Percentiles rank a stretch among this genome's conserved stretches.
Evolutionary conservation across 192 early-diverging fungal species (phyloP).

Genomic region (Paraglomus brasilianum): DNA sequence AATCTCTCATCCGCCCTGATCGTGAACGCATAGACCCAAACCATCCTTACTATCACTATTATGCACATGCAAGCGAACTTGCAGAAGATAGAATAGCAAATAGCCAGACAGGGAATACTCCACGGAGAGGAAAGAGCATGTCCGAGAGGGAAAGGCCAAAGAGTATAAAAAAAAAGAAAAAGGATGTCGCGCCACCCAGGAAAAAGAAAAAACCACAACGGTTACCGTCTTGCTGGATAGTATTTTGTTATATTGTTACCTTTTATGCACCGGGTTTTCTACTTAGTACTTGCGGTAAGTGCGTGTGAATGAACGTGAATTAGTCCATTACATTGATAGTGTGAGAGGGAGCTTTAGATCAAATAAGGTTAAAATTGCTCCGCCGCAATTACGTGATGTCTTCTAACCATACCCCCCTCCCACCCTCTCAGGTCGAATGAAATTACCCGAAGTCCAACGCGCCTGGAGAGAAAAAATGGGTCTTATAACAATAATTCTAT

Average conservation of each 20-base stretch:
- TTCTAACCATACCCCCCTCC: slow-evolving; percentile 39
- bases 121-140: slow-evolving; percentile 41
- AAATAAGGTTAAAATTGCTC: no score
- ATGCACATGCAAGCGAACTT: slow-evolving; percentile 30
- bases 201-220: slow-evolving; percentile 10
- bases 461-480: slow-evolving; percentile 93
- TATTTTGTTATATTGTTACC: slow-evolving; percentile 1
- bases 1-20: slow-evolving; percentile 69
- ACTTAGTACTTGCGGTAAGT: slow-evolving; percentile 19
- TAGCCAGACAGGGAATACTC: slow-evolving; percentile 34
- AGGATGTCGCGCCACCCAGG: not conserved
- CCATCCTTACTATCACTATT: slow-evolving; percentile 52
- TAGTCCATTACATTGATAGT: slow-evolving; percentile 54
- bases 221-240: slow-evolving; percentile 1
- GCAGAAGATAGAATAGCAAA: slow-evolving; percentile 20
- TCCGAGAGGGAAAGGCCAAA: slow-evolving; percentile 34
- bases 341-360: no score
- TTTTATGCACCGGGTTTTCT: slow-evolving; percentile 4
- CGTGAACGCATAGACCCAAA: slow-evolving; percentile 54
- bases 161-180: not conserved
- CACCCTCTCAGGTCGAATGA: slow-evolving; percentile 45
- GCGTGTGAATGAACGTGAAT: not conserved
- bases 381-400: slow-evolving; percentile 39
- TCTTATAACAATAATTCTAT: slow-evolving; percentile 79
- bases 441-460: slow-evolving; percentile 51